A percentile compares a stretch with the other conserved stretches of the same genome.
phyloP scores from a whole-genome alignment of 108 stramenopile species.

The Poteriospumella lacustris region DNA sequence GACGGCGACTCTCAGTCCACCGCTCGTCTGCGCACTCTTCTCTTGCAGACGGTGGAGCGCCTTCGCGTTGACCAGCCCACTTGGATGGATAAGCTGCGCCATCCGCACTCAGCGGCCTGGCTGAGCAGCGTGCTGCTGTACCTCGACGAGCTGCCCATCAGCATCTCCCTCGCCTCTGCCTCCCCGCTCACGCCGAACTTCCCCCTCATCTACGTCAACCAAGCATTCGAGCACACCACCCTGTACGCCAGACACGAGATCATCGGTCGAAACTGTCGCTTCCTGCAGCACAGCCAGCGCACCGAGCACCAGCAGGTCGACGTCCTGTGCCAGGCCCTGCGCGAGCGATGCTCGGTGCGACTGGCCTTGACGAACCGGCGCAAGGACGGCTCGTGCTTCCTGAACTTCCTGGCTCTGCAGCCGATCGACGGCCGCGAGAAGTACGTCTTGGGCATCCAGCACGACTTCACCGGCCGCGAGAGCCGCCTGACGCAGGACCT shows the following conservation, averaged over 20 bases:
- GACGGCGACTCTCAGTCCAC: no score
- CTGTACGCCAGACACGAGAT: neutral
- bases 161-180: neutral
- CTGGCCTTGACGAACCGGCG: neutral
- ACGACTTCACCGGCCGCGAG: neutral
- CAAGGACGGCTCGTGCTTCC: neutral
- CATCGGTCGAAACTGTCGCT: neutral
- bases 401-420: slow-evolving; percentile 3
- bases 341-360: neutral
- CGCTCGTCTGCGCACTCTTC: no score
- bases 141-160: neutral
- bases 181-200: neutral
- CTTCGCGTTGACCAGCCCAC: no score
- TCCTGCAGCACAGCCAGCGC: neutral
- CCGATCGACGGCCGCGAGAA: neutral
- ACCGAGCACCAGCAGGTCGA: neutral
- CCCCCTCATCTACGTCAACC: slow-evolving; percentile 2
- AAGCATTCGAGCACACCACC: neutral
- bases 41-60: no score
- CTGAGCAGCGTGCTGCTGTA: no score
- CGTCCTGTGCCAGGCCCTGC: neutral
- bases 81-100: no score
- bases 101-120: no score
- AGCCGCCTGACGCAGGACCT: neutral
- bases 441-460: neutral